These are phyloP conservation scores for Bruguiera sexangula DNA, from an alignment of 345 rosid species.

Conservation along the genomic window DNA sequence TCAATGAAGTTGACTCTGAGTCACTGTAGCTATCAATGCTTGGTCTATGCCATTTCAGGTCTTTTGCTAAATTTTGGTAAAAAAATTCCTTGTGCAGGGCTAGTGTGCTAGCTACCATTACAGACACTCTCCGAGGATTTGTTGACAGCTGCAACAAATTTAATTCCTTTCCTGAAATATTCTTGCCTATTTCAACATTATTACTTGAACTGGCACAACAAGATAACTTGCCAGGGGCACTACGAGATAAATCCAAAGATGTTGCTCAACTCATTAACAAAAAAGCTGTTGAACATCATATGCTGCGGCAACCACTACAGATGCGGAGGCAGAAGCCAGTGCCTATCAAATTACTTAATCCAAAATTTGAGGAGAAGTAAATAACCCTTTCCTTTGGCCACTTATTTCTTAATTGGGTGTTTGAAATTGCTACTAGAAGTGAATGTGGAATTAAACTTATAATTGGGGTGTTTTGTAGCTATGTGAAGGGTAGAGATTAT, in stretches of 20 bases:
- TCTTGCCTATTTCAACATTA: constrained; percentile 54
- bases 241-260: constrained; percentile 47
- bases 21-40: not conserved
- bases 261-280: constrained; percentile 50
- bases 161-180: constrained; percentile 74
- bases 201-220: constrained; percentile 51
- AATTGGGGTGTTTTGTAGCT: constrained; percentile 52
- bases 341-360: constrained; percentile 62
- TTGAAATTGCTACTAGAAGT: too few species aligned
- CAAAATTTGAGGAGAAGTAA: constrained; percentile 81
- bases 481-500: constrained; percentile 77
- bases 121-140: constrained; percentile 68
- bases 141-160: constrained; percentile 48
- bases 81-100: constrained; percentile 45
- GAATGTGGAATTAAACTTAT: constrained; percentile 7
- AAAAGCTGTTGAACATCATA: constrained; percentile 46
- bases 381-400: not conserved
- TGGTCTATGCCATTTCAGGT: not conserved
- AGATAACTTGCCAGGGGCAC: constrained; percentile 46
- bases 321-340: constrained; percentile 79
- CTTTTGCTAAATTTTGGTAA: not conserved
- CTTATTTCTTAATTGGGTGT: not conserved
- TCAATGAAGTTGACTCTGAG: too few species aligned
- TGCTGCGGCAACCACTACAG: constrained; percentile 63
- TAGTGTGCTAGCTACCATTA: constrained; percentile 48